Base-by-base conservation (phyloP, 768 basidiomycete species). In the Gelatoporia subvermispora region DNA sequence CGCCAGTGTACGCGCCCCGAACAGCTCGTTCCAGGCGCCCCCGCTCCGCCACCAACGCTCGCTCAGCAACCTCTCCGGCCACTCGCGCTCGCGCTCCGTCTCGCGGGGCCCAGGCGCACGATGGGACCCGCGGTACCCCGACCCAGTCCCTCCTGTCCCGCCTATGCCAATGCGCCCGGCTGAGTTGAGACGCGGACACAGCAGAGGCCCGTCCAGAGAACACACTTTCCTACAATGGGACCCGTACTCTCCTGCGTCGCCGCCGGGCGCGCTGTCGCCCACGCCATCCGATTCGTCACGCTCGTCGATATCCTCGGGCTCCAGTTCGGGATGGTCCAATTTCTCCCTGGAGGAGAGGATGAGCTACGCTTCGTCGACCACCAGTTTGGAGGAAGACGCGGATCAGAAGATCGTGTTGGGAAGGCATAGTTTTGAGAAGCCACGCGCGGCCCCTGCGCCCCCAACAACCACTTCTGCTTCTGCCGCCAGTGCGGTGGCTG, bases 21-120 rank as follows among this genome's bases (percentile, higher is more conserved):
- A 43, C 9, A 44, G 45, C 35, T 52, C 21, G 22, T 28, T 44
- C 13, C 45, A 49, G 20, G 18, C 51, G 22, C 59, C 47, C 31
- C 41, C 51, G 7, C 24, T 65, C 4, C 61, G 60, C 8, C 43
- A 53, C 2, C 57, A 56, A 38, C 59, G 59, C 34, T 63, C 66
- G 2, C 13, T 51, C 13, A 50, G 37, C 16, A 41, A 43, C 35
- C 52, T 60, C 34, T 15, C 36, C 15, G 41, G 28, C 3, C 39
- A 24, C 17, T 17, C 20, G 18, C 47, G 47, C 7, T 48, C 48
- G 9, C 48, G 48, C 24, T 42, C 48, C 3, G 31, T 49, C 41
- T 31, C 28, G 28, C 5, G 28, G 13, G 28, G 28, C 28, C 7
- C 28, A 31, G 28, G 28, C 28, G 28, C 28, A 31, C 5, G 28